Conservation (phyloP, 345 rosid species). For the Populus davidiana region DNA sequence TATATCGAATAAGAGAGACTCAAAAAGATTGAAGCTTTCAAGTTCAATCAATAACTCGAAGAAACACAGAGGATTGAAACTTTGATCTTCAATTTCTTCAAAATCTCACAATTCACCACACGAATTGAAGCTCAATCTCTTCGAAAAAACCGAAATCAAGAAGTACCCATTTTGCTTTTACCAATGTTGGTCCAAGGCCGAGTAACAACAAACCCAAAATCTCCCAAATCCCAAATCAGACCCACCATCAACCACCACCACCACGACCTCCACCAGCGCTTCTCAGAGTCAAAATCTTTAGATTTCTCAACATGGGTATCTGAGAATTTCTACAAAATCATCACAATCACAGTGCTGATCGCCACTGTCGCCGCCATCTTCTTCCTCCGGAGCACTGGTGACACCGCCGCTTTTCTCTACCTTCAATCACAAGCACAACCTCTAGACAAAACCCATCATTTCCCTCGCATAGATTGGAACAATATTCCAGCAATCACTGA, state of each 20-base stretch:
- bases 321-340: slow-evolving; percentile 57
- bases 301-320: slow-evolving; percentile 79
- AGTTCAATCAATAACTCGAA: background rate
- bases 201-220: slow-evolving; percentile 4
- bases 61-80: background rate
- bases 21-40: background rate
- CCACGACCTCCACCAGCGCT: slow-evolving; percentile 53
- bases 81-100: background rate
- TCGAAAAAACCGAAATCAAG: background rate
- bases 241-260: slow-evolving; percentile 29
- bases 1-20: background rate
- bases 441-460: slow-evolving; percentile 41
- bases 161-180: background rate
- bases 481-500: slow-evolving; percentile 50
- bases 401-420: slow-evolving; percentile 58
- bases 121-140: background rate
- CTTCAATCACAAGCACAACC: slow-evolving; percentile 61
- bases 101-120: background rate
- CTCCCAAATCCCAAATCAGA: slow-evolving; percentile 19
- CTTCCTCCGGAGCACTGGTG: slow-evolving; percentile 67
- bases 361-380: slow-evolving; percentile 56
- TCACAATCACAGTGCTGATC: slow-evolving; percentile 42
- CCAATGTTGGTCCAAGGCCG: slow-evolving; percentile 93
- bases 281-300: slow-evolving; percentile 59
- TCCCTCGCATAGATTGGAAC: slow-evolving; percentile 79